A percentile compares a stretch with the other conserved stretches of the same genome.
phyloP scores from a whole-genome alignment of 169 alveolate genomes.

The Perkinsus chesapeaki region DNA sequence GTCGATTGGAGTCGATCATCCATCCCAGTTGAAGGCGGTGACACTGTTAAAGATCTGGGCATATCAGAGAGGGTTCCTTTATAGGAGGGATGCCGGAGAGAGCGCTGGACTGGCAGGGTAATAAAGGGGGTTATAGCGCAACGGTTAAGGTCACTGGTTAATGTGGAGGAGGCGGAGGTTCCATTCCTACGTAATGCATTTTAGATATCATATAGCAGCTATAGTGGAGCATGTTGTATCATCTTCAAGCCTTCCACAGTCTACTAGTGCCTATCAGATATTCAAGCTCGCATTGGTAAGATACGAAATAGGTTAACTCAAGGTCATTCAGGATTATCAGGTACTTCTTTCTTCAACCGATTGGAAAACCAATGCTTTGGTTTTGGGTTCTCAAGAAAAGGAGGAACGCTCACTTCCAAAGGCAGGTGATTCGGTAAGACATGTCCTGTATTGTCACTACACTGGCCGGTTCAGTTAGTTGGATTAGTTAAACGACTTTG shows the following conservation, averaged over 20 bases:
- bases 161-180: neutral
- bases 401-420: neutral
- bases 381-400: neutral
- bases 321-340: neutral
- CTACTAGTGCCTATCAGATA: neutral
- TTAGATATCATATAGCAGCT: neutral
- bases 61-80: neutral
- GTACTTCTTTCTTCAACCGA: neutral
- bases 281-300: neutral
- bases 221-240: neutral
- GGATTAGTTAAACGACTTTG: neutral
- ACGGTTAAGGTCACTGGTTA: neutral
- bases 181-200: neutral
- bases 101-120: neutral
- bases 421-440: neutral
- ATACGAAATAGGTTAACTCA: neutral
- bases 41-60: neutral
- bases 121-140: neutral
- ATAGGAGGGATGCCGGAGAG: neutral
- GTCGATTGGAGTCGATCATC: neutral
- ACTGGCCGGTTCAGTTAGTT: neutral
- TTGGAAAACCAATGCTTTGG: neutral
- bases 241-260: neutral
- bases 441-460: neutral
- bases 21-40: neutral